Percentiles rank a stretch among this genome's conserved stretches.
phyloP scores from a whole-genome alignment of 2,329 filamentous ascomycete genomes.

The Parastagonospora avenae region DNA sequence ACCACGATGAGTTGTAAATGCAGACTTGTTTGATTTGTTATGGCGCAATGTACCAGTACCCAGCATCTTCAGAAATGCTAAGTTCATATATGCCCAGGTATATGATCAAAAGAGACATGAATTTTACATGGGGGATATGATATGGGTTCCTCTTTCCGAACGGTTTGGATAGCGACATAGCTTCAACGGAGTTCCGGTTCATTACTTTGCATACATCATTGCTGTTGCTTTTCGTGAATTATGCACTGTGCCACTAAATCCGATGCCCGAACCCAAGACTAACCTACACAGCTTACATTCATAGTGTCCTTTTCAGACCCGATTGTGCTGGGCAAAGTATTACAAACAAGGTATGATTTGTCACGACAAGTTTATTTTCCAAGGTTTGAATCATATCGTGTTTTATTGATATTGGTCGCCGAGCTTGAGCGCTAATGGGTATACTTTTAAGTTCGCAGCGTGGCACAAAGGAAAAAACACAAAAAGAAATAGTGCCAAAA shows the following conservation, averaged over 20 bases:
- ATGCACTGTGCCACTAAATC: not conserved
- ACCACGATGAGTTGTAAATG: slow-evolving; percentile 78
- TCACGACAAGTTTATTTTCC: too few relatives aligned
- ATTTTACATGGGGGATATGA: slow-evolving; percentile 22
- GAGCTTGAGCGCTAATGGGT: not conserved
- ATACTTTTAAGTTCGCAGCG: not conserved
- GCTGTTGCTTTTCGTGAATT: not conserved
- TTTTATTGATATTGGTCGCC: too few relatives aligned
- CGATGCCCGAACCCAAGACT: not conserved
- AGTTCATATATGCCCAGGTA: slow-evolving; percentile 15
- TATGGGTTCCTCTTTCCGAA: slow-evolving; percentile 13
- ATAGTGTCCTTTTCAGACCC: too few relatives aligned
- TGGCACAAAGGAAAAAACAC: too few relatives aligned
- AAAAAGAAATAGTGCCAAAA: not conserved
- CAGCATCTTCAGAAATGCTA: slow-evolving; percentile 22
- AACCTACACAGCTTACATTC: not conserved
- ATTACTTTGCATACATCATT: slow-evolving; percentile 15
- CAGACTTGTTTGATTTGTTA: slow-evolving; percentile 15
- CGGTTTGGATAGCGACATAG: slow-evolving; percentile 29
- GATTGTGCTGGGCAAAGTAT: too few relatives aligned
- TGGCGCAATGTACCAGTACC: slow-evolving; percentile 24
- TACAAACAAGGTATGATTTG: too few relatives aligned
- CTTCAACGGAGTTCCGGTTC: slow-evolving; percentile 35
- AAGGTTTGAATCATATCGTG: too few relatives aligned
- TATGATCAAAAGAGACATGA: slow-evolving; percentile 33